Evolutionary conservation across 108 stramenopile species (phyloP).

Genomic region (Licmophora abbreviata): DNA sequence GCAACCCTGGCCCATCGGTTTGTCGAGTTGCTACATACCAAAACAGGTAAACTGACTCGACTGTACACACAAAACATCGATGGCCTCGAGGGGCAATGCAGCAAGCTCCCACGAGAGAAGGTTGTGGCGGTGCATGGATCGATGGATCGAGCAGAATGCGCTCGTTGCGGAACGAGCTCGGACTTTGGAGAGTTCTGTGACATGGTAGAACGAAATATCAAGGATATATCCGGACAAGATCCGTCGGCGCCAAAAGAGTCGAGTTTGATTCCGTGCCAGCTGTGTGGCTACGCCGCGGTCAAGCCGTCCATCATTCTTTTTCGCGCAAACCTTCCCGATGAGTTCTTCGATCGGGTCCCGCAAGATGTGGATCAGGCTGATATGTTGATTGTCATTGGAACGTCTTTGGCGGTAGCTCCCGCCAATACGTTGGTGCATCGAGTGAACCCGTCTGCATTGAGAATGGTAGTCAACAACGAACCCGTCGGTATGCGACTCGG

Average conservation of each 20-base stretch:
- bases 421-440: constrained; percentile 69
- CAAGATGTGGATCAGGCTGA: constrained; percentile 71
- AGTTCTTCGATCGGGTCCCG: constrained; percentile 51
- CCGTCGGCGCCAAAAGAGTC: constrained; percentile 50
- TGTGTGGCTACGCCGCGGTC: constrained; percentile 47
- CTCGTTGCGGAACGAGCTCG: constrained; percentile 39
- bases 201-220: constrained; percentile 45
- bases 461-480: constrained; percentile 73
- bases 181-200: constrained; percentile 56
- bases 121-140: constrained; percentile 82
- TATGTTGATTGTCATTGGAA: constrained; percentile 83
- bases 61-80: constrained; percentile 81
- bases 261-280: constrained; percentile 52
- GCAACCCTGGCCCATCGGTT: constrained; percentile 84
- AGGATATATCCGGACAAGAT: constrained; percentile 66
- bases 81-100: constrained; percentile 64
- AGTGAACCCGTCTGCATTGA: constrained; percentile 43
- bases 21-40: constrained; percentile 60
- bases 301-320: constrained; percentile 86
- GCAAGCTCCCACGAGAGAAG: constrained; percentile 45
- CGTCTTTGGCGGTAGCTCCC: constrained; percentile 73
- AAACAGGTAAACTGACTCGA: constrained; percentile 55
- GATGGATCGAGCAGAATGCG: constrained; percentile 77
- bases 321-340: constrained; percentile 56
- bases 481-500: constrained; percentile 59